Conservation (phyloP, 2,329 filamentous ascomycete genomes). For the Stylonectria norvegica region DNA sequence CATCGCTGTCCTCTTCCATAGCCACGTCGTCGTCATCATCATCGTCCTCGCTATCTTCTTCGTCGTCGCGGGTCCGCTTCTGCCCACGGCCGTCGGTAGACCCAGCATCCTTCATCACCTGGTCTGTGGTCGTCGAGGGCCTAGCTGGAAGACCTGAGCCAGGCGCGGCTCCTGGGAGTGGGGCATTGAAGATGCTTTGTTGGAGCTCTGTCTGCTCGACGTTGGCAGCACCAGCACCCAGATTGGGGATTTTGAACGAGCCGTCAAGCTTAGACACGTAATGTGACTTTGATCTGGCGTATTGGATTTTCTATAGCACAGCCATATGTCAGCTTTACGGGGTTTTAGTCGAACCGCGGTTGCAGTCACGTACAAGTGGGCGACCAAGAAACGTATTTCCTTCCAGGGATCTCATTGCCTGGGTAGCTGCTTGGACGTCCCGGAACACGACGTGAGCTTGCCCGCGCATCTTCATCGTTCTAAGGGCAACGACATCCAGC, state of each 20-base stretch:
- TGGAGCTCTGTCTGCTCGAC: conserved; percentile 70
- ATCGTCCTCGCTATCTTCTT: conserved; percentile 65
- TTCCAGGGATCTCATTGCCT: conserved; percentile 86
- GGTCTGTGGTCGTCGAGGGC: conserved; percentile 45
- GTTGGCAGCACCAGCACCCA: conserved; percentile 47
- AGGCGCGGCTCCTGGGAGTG: conserved; percentile 47
- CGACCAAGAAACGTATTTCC: conserved; percentile 82
- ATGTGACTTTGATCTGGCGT: conserved; percentile 86
- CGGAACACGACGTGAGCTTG: conserved; percentile 92
- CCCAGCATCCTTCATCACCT: conserved; percentile 48
- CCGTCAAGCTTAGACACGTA: conserved; percentile 89
- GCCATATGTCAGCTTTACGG: conserved; percentile 4
- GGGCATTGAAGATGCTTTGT: conserved; percentile 75
- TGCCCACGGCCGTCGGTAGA: conserved; percentile 57
- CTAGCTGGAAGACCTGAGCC: conserved; percentile 44
- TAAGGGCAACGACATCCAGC: conserved; percentile 85
- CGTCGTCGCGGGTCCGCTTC: conserved; percentile 67
- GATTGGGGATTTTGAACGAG: conserved; percentile 70
- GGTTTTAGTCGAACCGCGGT: neutral
- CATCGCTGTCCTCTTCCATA: conserved; percentile 70
- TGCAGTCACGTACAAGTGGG: conserved; percentile 64
- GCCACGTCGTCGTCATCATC: conserved; percentile 66
- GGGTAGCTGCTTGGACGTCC: conserved; percentile 86
- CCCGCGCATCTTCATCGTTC: conserved; percentile 88
- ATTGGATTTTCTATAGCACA: conserved; percentile 72